Base-by-base conservation (phyloP, 495 filamentous ascomycete genomes). In the Tuber borchii region DNA sequence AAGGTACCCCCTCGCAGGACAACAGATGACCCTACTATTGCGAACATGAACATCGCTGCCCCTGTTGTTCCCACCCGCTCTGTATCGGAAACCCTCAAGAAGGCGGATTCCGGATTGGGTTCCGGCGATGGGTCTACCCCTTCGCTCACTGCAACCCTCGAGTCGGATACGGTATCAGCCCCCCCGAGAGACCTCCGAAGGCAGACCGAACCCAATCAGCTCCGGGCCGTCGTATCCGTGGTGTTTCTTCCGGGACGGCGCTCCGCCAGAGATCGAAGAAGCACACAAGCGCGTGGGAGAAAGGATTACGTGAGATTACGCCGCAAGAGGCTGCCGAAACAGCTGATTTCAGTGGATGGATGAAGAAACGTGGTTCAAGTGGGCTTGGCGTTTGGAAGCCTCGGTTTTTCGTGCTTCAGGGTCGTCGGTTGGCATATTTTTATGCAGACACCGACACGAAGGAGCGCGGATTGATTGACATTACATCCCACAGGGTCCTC, bases 261-360 rank as follows among this genome's bases (percentile, higher is more conserved):
- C 81, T 83, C 65, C 87, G 89, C 34, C 88, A 87, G 75, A 95
- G 95, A 85, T 89, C 91, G 40, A 98, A 98, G 86, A 95, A 98
- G 81, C 90, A 79, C 14, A 98, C 95, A 2, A 97, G 93, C 81
- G 95, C 96, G 8, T 98, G 97, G 85, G 92, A 89, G 20, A 91
- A 92, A 20, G 96, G 96, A 3, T 85, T 98, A 31, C 89, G 92
- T 80, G 92, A 93, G 84, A 92, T 94, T 78, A 86, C 88, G 0
- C 96, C 96, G 0, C 87, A 89, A 71, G 93, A 97, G 82, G 93
- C 95, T 76, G 94, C 97, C 84, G 85, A 88, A 72, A 90, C 89
- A 73, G 95, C 93, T 70, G 95, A 99, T 80, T 99, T 94, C 81
- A 93, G 90, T 78, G 96, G 96, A 39, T 99, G 96, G 96, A 99